Base-by-base conservation (phyloP, 2,329 filamentous ascomycete genomes). In the Calonectria pseudoturangicola region DNA sequence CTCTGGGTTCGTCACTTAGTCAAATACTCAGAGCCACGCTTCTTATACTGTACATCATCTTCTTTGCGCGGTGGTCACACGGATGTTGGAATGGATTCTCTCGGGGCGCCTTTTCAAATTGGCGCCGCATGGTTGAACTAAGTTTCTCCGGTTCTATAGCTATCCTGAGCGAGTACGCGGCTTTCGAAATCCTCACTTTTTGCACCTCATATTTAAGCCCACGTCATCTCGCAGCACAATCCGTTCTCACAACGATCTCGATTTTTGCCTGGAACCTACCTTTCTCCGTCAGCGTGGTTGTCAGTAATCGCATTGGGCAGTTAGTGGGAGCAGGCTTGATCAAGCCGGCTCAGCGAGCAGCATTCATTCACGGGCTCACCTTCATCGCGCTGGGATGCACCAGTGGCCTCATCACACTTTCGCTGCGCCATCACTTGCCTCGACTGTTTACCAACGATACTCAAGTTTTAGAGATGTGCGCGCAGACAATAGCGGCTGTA, bases 291-390 rank as follows among this genome's bases (percentile, higher is more conserved):
- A 58, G 54, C n/a, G 8, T 58, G 25, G 54, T 41, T 1, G n/a
- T 41, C 33, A 58, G 54, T n/a, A 58, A 58, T 25, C 54, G 54
- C 13, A 58, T 58, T 36, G 54, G 54, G 2, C 54, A 58, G 16
- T 21, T 58, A 1, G 54, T 58, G 30, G 54, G 54, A n/a, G 54
- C 33, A 4, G 54, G 33, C 5, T 30, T 16, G 2, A 58, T 58
- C 21, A 58, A 58, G n/a, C 54, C n/a, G 8, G 54, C 54, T 41
- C 54, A 58, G 16, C 54, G 33, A 5, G 33, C 33, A 0, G 54
- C 54, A n/a, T 27, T 41, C n/a, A 58, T 58, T 12, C 54, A 58
- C 16, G 54, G 33, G 9, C 33, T 58, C n/a, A 58, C 54, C 18
- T 58, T 58, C 21, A 16, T 41, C 3, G 54, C 10, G 13, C 54